Percentiles rank a stretch among this genome's conserved stretches.
These are phyloP conservation scores for Castanea crenata DNA, from an alignment of 306 rosid genomes.

Conservation along the genomic window DNA sequence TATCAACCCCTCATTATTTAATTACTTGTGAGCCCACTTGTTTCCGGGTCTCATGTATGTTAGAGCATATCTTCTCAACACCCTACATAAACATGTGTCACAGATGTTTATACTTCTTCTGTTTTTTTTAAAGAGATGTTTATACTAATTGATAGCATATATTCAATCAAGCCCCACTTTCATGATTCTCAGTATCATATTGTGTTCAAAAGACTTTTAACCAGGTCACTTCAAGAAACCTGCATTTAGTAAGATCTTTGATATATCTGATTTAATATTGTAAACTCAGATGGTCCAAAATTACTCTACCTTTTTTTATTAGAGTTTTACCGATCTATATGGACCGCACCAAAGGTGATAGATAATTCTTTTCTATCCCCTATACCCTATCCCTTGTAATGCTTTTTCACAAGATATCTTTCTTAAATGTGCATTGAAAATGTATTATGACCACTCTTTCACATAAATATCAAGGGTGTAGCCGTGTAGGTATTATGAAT, in stretches of 20 bases:
- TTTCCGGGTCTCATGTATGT: slow-evolving; percentile 19
- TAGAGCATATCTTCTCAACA: slow-evolving; percentile 28
- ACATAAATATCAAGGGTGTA: no score
- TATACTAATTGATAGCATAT: slow-evolving; percentile 1
- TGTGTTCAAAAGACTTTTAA: slow-evolving; percentile 2
- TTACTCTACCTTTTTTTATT: background rate
- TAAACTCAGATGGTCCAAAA: background rate
- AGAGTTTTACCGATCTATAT: no score
- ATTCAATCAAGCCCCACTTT: slow-evolving; percentile 22
- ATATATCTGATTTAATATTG: background rate
- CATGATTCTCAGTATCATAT: slow-evolving; percentile 22
- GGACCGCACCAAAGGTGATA: no score
- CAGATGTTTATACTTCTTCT: no score
- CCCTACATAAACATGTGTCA: slow-evolving; percentile 16
- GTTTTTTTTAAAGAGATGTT: background rate
- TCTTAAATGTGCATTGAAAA: no score
- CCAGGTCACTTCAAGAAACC: background rate
- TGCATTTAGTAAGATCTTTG: background rate
- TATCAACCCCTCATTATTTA: slow-evolving; percentile 11
- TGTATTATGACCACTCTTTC: no score
- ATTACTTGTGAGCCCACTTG: slow-evolving; percentile 20
- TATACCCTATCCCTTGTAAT: no score
- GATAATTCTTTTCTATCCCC: no score
- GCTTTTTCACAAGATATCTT: no score
- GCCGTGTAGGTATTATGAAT: no score